Evolutionary conservation across 495 filamentous ascomycete genomes (phyloP), one percentile per base, ranked within the genome.

Genomic region (Xylona heveae): DNA sequence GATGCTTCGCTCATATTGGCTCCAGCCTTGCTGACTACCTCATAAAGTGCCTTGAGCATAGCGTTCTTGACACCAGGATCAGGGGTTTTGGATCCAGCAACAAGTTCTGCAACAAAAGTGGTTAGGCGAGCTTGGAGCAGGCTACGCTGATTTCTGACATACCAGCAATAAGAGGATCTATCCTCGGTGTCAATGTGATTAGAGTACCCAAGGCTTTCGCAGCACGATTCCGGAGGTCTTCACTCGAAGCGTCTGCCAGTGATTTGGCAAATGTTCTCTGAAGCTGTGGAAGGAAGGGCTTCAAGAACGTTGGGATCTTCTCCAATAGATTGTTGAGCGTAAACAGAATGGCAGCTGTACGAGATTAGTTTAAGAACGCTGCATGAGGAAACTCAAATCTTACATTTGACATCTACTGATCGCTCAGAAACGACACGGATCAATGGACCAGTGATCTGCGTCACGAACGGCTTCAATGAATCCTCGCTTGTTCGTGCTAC

Each of bases 211-310:
- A 57, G 37, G 90, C 88, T 51, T 84, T 91, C n/a, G 88, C 90
- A 32, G 90, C 88, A 21, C 88, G 62, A 32, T 73, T 77, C 33
- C 88, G 70, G 38, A 95, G 55, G 12, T 81, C 56, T 35, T 94
- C 90, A 49, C 85, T 94, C 6, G 83, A 78, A 1, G 83, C 72
- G 51, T 97, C 88, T 0, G 88, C 88, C 14, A 97, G 59, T 31
- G 80, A 83, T 57, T 92, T 85, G 20, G 88, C 84, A 57, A 97
- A 97, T 0, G 88, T 95, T 19, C 88, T 64, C 52, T 97, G 88
- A 22, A 97, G 70, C 48, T 97, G 88, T 7, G 88, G 88, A 41
- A 97, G 46, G 70, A 97, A 97, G 2, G 88, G 88, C 53, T 94
- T 95, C 25, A 97, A 67, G 36, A 84, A 80, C 12, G 79, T 69